Conservation (phyloP, 306 rosid genomes). For the Boehmeria nivea region DNA sequence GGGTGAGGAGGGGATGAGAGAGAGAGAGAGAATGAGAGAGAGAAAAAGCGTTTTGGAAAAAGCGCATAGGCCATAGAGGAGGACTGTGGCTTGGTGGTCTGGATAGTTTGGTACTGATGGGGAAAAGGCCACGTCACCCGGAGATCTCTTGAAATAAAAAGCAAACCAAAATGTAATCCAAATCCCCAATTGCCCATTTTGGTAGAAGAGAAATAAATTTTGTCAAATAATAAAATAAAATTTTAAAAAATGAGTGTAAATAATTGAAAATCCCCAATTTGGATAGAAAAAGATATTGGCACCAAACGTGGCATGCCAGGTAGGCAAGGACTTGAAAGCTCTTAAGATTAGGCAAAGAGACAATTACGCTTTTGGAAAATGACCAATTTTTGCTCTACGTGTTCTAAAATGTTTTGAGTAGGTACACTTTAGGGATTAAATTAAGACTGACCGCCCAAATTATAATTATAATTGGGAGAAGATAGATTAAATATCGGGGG, state of each 20-base stretch:
- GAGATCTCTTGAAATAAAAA: constrained; percentile 17
- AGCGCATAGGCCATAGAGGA: too few relatives aligned
- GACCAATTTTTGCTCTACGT: too few relatives aligned
- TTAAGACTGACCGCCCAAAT: too few relatives aligned
- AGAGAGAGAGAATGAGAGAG: constrained; percentile 22
- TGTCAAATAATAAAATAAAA: not conserved
- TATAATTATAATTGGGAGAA: too few relatives aligned
- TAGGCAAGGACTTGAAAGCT: not conserved
- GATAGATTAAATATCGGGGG: too few relatives aligned
- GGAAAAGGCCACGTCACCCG: constrained; percentile 49
- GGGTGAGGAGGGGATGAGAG: not conserved
- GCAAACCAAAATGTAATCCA: not conserved
- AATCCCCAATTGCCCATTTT: not conserved
- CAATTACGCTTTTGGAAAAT: not conserved
- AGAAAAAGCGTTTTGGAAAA: constrained; percentile 26
- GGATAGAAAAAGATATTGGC: too few relatives aligned
- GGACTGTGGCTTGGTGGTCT: too few relatives aligned
- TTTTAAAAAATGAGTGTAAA: too few relatives aligned
- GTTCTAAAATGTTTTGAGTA: too few relatives aligned
- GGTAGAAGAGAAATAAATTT: not conserved
- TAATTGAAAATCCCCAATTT: too few relatives aligned
- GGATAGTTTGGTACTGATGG: constrained; percentile 56
- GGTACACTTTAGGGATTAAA: too few relatives aligned
- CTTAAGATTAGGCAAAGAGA: too few relatives aligned
- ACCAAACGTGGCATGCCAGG: constrained; percentile 8